phyloP scores from a whole-genome alignment of 179 eudicot genomes.

The Silene coronaria region DNA sequence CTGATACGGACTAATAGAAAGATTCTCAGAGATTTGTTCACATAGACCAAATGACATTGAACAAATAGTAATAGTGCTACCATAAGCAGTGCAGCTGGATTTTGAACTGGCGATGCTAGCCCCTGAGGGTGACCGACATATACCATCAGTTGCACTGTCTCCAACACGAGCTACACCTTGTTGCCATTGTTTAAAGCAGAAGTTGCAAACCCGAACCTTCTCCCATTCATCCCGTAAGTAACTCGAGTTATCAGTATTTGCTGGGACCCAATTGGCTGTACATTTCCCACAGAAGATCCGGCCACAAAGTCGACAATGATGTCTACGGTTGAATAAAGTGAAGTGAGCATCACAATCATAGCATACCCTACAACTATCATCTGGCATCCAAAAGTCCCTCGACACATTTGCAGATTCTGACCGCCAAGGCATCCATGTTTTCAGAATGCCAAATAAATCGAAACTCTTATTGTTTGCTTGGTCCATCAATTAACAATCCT shows the following conservation, averaged over 20 bases:
- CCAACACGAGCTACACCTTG: conserved; percentile 44
- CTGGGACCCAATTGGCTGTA: conserved; percentile 72
- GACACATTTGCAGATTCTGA: conserved; percentile 68
- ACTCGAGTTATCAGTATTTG: conserved; percentile 34
- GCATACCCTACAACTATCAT: conserved; percentile 87
- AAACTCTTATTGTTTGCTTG: conserved; percentile 36
- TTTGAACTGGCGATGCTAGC: conserved; percentile 53
- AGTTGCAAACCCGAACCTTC: conserved; percentile 81
- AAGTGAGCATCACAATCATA: conserved; percentile 89
- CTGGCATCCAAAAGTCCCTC: conserved; percentile 99
- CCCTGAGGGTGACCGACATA: conserved; percentile 44
- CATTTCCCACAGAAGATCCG: conserved; percentile 85
- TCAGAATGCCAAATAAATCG: conserved; percentile 50
- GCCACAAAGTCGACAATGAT: conserved; percentile 94
- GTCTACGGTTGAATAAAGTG: conserved; percentile 79
- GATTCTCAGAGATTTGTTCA: conserved; percentile 40
- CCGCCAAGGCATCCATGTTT: conserved; percentile 71
- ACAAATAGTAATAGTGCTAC: conserved; percentile 54
- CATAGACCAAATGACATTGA: conserved; percentile 59
- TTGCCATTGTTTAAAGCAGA: conserved; percentile 83
- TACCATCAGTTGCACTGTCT: conserved; percentile 42
- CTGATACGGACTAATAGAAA: conserved; percentile 50
- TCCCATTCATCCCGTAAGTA: conserved; percentile 50
- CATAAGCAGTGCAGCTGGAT: conserved; percentile 56
- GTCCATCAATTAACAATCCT: conserved; percentile 60